Percentiles rank a stretch among this genome's conserved stretches.
Conservation (phyloP, 1,284 basidiomycete genomes). For the Ganoderma lucidum region DNA sequence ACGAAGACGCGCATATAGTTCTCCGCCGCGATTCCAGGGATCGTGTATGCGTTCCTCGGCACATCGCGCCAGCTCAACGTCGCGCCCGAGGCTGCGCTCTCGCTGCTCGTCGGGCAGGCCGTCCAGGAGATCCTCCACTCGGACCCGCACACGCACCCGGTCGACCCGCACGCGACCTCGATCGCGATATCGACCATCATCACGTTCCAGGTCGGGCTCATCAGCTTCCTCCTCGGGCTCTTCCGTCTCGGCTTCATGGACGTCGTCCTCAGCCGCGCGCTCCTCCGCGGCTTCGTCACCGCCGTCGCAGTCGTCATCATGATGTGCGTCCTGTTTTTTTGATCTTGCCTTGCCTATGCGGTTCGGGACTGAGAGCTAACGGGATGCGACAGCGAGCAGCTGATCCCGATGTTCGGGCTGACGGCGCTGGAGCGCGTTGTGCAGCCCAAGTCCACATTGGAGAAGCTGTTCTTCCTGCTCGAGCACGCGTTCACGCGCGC, state of each 20-base stretch:
- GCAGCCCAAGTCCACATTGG: slow-evolving; percentile 71
- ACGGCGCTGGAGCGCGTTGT: slow-evolving; percentile 58
- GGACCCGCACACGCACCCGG: slow-evolving; percentile 62
- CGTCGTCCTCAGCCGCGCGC: slow-evolving; percentile 90
- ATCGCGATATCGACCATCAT: slow-evolving; percentile 79
- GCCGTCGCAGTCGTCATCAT: slow-evolving; percentile 81
- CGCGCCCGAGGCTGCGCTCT: slow-evolving; percentile 91
- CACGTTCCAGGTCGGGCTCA: slow-evolving; percentile 88
- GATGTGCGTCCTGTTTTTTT: slow-evolving; percentile 54
- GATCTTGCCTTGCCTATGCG: background rate
- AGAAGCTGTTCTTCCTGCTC: slow-evolving; percentile 83
- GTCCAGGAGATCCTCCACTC: slow-evolving; percentile 74
- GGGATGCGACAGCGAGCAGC: slow-evolving; percentile 70
- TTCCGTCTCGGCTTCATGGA: slow-evolving; percentile 94
- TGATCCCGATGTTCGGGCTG: slow-evolving; percentile 85
- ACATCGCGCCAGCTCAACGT: slow-evolving; percentile 86
- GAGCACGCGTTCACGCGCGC: slow-evolving; percentile 63
- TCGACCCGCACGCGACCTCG: slow-evolving; percentile 62
- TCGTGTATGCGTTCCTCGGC: slow-evolving; percentile 87
- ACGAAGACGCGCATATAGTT: slow-evolving; percentile 54
- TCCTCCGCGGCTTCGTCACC: slow-evolving; percentile 88
- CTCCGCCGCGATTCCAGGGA: slow-evolving; percentile 81
- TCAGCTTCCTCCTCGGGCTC: slow-evolving; percentile 88
- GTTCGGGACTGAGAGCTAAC: background rate
- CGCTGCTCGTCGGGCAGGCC: slow-evolving; percentile 89